A percentile compares a stretch with the other conserved stretches of the same genome.
Evolutionary conservation across 208 protist genomes (phyloP).

Genomic region (Entamoeba histolytica): DNA sequence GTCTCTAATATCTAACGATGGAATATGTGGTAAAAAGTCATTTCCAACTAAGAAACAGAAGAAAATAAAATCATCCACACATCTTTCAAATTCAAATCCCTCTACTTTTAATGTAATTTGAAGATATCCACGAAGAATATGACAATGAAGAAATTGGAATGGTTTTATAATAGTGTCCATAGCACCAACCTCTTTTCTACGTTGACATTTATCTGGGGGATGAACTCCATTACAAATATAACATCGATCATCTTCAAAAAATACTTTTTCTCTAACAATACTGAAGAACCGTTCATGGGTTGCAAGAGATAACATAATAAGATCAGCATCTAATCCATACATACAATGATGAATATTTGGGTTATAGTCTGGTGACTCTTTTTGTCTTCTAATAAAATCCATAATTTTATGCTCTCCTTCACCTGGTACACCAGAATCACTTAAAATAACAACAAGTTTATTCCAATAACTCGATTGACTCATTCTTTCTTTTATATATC

Average conservation of each 20-base stretch:
- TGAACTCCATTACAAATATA: neutral
- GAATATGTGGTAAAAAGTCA: conserved; percentile 12
- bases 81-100: conserved; percentile 4
- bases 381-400: conserved; percentile 57
- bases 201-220: neutral
- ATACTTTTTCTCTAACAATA: conserved; percentile 67
- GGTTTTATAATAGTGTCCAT: neutral
- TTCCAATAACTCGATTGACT: neutral
- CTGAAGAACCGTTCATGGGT: conserved; percentile 88
- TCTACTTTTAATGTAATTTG: neutral
- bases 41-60: conserved; percentile 24
- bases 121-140: conserved; percentile 22
- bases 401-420: conserved; percentile 78
- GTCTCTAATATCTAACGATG: conserved; percentile 29
- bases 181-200: neutral
- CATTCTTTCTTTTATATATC: neutral
- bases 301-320: conserved; percentile 86
- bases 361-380: neutral
- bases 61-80: conserved; percentile 19
- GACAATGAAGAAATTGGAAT: conserved; percentile 16
- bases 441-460: neutral
- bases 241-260: neutral
- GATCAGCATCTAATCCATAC: conserved; percentile 91
- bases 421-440: conserved; percentile 57
- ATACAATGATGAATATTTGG: conserved; percentile 2